A percentile compares a stretch with the other conserved stretches of the same genome.
Evolutionary conservation across 2,329 filamentous ascomycete species (phyloP).

Genomic region (Colletotrichum sp.): DNA sequence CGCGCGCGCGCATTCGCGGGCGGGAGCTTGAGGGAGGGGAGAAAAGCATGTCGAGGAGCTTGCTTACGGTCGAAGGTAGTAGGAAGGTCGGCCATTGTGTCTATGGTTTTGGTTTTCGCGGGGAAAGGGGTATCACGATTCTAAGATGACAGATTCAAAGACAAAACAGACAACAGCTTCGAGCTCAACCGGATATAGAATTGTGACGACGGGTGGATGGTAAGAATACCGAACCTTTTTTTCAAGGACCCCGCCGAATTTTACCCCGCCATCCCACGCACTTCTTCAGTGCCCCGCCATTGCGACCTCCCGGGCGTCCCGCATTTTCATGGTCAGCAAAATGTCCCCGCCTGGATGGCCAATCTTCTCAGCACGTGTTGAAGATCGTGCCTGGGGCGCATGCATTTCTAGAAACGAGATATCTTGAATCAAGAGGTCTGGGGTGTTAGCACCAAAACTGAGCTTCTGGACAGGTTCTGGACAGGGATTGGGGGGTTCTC

Average conservation of each 20-base stretch:
- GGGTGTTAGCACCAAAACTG: background rate
- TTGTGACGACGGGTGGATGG: background rate
- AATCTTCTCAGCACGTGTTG: background rate
- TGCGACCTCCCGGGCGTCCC: constrained; percentile 1
- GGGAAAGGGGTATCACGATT: background rate
- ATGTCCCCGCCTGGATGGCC: background rate
- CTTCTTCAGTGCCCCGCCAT: constrained; percentile 20
- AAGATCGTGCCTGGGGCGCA: background rate
- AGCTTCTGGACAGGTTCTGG: background rate
- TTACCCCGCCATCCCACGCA: constrained; percentile 19
- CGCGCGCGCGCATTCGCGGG: background rate
- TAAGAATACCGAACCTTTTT: background rate
- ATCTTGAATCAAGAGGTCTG: background rate
- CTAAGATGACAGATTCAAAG: background rate
- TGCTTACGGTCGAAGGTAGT: constrained; percentile 62
- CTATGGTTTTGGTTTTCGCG: background rate
- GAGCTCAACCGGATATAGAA: background rate
- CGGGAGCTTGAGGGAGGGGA: background rate
- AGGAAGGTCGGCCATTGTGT: constrained; percentile 58
- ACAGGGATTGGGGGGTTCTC: background rate
- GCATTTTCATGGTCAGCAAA: background rate
- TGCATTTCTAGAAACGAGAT: background rate
- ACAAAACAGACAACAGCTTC: background rate
- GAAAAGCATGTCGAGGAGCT: background rate
- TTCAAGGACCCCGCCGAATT: constrained; percentile 9